Conservation (phyloP, 2,329 filamentous ascomycete species). For the Aquanectria penicillioides region DNA sequence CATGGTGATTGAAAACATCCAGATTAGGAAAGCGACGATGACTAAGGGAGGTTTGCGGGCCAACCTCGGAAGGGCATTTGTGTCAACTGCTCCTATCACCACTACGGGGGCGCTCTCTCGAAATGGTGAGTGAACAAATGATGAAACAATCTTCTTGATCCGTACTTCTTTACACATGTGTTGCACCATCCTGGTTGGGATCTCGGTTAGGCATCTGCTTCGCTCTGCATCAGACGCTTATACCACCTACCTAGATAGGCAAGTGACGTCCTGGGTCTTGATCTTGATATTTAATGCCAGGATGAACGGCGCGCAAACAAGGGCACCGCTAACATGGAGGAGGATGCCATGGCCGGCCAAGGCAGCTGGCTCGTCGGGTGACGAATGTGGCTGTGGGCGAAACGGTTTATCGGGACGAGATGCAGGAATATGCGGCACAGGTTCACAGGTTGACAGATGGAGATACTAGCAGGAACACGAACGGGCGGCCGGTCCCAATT, state of each 20-base stretch:
- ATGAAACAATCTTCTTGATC: not conserved
- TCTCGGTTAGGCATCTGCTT: constrained; percentile 8
- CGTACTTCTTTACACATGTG: not conserved
- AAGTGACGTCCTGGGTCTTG: constrained; percentile 2
- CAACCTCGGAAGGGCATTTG: too few relatives aligned
- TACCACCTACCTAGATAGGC: constrained; percentile 20
- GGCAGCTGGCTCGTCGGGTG: too few relatives aligned
- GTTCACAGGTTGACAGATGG: not conserved
- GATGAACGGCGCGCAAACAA: too few relatives aligned
- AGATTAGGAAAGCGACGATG: constrained; percentile 8
- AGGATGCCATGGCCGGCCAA: too few relatives aligned
- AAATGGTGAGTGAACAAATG: not conserved
- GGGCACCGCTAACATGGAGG: too few relatives aligned
- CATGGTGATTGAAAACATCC: not conserved
- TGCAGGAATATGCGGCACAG: not conserved
- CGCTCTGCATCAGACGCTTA: not conserved
- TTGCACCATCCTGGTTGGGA: not conserved
- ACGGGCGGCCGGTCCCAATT: too few relatives aligned
- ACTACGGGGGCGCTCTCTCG: too few relatives aligned
- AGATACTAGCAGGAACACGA: not conserved
- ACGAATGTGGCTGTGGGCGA: not conserved
- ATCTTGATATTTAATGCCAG: not conserved
- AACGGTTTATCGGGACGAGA: not conserved
- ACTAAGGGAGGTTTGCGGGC: not conserved
- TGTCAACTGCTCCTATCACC: too few relatives aligned